phyloP scores from a whole-genome alignment of 345 rosid species.

The Theobroma cacao region DNA sequence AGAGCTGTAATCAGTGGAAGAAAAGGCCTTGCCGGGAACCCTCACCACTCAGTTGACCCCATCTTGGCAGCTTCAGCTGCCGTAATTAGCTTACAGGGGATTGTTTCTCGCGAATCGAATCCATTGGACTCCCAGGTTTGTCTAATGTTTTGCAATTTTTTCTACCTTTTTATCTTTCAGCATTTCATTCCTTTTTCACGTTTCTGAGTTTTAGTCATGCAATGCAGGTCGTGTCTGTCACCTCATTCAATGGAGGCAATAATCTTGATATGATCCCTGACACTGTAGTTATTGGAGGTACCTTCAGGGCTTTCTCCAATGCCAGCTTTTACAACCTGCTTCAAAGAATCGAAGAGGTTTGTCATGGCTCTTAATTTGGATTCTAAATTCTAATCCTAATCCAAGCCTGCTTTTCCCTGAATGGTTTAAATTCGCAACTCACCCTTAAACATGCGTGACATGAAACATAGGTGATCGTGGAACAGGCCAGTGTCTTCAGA shows the following conservation, averaged over 20 bases:
- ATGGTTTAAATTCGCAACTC: neutral
- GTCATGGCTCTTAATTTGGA: neutral
- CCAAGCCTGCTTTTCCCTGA: neutral
- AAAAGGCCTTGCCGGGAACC: constrained; percentile 24
- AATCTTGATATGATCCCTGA: constrained; percentile 48
- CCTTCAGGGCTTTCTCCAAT: constrained; percentile 81
- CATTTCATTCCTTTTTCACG: neutral
- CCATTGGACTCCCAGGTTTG: constrained; percentile 79
- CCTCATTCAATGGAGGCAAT: constrained; percentile 63
- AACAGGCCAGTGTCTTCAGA: constrained; percentile 64
- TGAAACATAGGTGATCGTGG: constrained; percentile 62
- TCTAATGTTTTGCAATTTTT: neutral
- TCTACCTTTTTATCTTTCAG: neutral
- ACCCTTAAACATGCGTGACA: neutral
- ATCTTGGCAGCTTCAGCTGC: constrained; percentile 75
- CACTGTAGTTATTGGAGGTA: constrained; percentile 63
- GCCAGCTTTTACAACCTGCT: constrained; percentile 63
- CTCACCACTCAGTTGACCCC: constrained; percentile 38
- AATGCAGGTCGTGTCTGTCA: constrained; percentile 76
- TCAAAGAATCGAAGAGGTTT: constrained; percentile 68
- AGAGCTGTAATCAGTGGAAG: constrained; percentile 49
- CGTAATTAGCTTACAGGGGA: constrained; percentile 75
- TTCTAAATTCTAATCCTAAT: neutral
- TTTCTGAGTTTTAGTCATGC: neutral
- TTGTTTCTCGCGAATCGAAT: constrained; percentile 85